Base-by-base conservation (phyloP, 106 monocot species). In the Gastrodia elata region DNA sequence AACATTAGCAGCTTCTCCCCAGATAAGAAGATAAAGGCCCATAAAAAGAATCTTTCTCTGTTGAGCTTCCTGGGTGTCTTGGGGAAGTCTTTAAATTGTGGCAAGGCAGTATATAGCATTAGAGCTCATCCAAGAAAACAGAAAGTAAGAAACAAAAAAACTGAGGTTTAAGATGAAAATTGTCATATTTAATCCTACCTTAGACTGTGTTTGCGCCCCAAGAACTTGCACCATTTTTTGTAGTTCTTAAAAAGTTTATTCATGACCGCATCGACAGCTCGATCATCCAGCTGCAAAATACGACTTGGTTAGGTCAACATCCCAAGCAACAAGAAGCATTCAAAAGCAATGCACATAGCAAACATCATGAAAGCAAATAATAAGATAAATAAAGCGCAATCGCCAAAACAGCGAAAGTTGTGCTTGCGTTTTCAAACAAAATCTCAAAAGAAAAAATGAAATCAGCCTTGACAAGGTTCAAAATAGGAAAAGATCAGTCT, bases 21-120 rank as follows among this genome's bases (percentile, higher is more conserved):
- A 99, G 14, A 99, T 93, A 40, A 99, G 91, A 84, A 99, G 91
- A 83, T 83, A 99, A 16, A 99, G 87, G 39, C 98, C 89, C 88
- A 93, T 91, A 39, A 91, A 99, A 0, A 99, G 88, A 52, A 99
- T 85, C 80, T 99, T 93, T 75, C 91, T 81, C 74, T 99, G 98
- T 64, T 93, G 98, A 16, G 89, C 77, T 82, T 93, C 93, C 46
- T 78, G 86, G 77, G 85, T 83, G 39, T 87, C 86, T 83, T 91
- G 93, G 71, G 98, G 93, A 41, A 86, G 82, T 61, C 93, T 98
- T n/a, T 32, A 71, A 75, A 20, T 58, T 14, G 48, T 20, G 43
- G 39, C 46, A 65, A 0, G 26, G 44, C 74, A 39, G 64, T 11
- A n/a, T n/a, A n/a, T n/a, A 27, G 52, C 5, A 72, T 41, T 64